Percentiles rank a stretch among this genome's conserved stretches.
These are phyloP conservation scores for Misopates orontium DNA, from an alignment of 257 asterid genomes.

Conservation along the genomic window DNA sequence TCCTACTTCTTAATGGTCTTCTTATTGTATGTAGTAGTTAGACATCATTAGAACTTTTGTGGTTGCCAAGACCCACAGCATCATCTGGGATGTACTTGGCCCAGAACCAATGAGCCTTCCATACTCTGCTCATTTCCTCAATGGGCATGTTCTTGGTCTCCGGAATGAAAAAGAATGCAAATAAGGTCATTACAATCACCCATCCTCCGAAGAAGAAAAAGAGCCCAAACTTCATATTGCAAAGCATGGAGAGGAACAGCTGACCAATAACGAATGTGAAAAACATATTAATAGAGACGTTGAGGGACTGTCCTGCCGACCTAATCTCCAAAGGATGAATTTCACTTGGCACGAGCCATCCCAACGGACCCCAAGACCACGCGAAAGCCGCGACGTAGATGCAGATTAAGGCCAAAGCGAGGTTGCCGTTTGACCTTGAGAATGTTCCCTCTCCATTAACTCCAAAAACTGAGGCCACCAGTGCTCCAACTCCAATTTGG, in stretches of 20 bases:
- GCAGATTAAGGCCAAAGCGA: slow-evolving; percentile 51
- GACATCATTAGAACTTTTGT: background rate
- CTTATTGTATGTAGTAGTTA: no score
- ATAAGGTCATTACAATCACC: slow-evolving; percentile 44
- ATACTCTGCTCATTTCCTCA: slow-evolving; percentile 65
- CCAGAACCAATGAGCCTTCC: slow-evolving; percentile 69
- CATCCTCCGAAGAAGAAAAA: slow-evolving; percentile 50
- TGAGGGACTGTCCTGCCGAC: slow-evolving; percentile 56
- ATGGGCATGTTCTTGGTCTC: slow-evolving; percentile 66
- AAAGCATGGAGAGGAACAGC: slow-evolving; percentile 68
- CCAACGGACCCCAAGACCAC: slow-evolving; percentile 89
- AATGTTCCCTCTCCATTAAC: slow-evolving; percentile 37
- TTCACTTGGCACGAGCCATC: slow-evolving; percentile 95
- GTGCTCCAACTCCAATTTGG: slow-evolving; percentile 60
- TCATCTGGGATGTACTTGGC: slow-evolving; percentile 43
- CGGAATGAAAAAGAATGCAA: slow-evolving; percentile 52
- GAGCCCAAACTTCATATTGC: slow-evolving; percentile 63
- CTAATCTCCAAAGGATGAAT: slow-evolving; percentile 73
- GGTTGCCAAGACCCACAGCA: slow-evolving; percentile 24
- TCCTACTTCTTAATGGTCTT: no score
- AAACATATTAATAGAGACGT: slow-evolving; percentile 53
- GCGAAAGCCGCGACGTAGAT: slow-evolving; percentile 53
- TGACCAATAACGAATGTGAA: slow-evolving; percentile 67
- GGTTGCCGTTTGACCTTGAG: slow-evolving; percentile 48
- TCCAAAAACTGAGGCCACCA: slow-evolving; percentile 60